phyloP scores from a whole-genome alignment of 805 yeast genomes.

The Torulaspora gathmanii region DNA sequence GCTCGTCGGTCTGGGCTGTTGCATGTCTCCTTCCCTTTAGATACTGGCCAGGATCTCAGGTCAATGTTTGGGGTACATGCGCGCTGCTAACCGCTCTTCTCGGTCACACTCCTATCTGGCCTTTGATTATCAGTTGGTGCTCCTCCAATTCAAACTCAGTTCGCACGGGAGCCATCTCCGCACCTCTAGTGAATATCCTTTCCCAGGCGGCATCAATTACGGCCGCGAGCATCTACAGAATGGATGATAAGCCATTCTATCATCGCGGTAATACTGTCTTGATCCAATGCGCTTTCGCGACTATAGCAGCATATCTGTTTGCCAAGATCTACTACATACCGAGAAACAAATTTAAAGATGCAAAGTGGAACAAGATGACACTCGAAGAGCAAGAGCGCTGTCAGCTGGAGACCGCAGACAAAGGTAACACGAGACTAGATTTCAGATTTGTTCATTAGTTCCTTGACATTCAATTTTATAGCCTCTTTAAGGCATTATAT shows the following conservation, averaged over 20 bases:
- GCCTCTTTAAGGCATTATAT: no score
- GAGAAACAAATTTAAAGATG: slow-evolving; percentile 43
- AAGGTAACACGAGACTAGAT: slow-evolving; percentile 58
- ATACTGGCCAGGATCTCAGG: slow-evolving; percentile 42
- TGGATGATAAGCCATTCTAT: slow-evolving; percentile 56
- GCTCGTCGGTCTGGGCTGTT: slow-evolving; percentile 8
- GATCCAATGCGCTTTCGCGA: slow-evolving; percentile 36
- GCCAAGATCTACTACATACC: slow-evolving; percentile 34
- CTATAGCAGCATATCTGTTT: slow-evolving; percentile 29
- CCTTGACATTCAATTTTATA: no score
- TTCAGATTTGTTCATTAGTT: slow-evolving; percentile 37
- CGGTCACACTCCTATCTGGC: slow-evolving; percentile 48
- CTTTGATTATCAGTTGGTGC: slow-evolving; percentile 55
- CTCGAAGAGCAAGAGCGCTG: slow-evolving; percentile 49
- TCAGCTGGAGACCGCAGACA: slow-evolving; percentile 42
- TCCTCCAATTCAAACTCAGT: slow-evolving; percentile 61
- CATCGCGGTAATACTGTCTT: slow-evolving; percentile 50
- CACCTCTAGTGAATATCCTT: slow-evolving; percentile 61
- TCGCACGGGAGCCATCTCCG: slow-evolving; percentile 56
- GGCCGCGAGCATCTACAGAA: slow-evolving; percentile 52
- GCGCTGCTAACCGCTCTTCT: slow-evolving; percentile 36
- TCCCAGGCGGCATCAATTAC: slow-evolving; percentile 55
- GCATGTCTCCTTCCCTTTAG: slow-evolving; percentile 29
- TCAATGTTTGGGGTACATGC: slow-evolving; percentile 42
- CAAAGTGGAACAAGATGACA: slow-evolving; percentile 48